A percentile compares a stretch with the other conserved stretches of the same genome.
These are phyloP conservation scores for Rheum nobile DNA, from an alignment of 148 eudicot species.

Conservation along the genomic window DNA sequence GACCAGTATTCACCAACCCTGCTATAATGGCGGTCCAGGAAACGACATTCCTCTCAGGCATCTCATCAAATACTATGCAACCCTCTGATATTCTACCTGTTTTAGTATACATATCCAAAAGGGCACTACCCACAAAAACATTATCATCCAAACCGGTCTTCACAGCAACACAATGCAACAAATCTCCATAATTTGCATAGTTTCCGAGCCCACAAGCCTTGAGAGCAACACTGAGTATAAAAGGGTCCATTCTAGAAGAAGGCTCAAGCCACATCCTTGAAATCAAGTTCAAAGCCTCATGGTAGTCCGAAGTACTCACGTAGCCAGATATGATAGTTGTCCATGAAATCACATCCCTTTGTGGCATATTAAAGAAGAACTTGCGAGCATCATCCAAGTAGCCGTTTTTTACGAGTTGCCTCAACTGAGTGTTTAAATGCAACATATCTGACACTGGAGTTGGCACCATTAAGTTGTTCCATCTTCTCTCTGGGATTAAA, in stretches of 20 bases:
- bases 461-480: neutral
- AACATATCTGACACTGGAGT: slow-evolving; percentile 21
- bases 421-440: slow-evolving; percentile 32
- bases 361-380: slow-evolving; percentile 57
- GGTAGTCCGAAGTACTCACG: slow-evolving; percentile 30
- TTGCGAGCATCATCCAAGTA: slow-evolving; percentile 46
- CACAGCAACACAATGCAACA: slow-evolving; percentile 45
- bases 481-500: slow-evolving; percentile 5
- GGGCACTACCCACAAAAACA: slow-evolving; percentile 79
- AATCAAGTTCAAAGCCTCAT: slow-evolving; percentile 56
- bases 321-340: slow-evolving; percentile 71
- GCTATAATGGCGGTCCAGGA: slow-evolving; percentile 87
- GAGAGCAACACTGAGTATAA: slow-evolving; percentile 54
- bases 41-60: slow-evolving; percentile 81
- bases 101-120: slow-evolving; percentile 81
- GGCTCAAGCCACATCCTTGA: slow-evolving; percentile 45
- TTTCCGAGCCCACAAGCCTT: slow-evolving; percentile 60
- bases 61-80: slow-evolving; percentile 61
- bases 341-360: slow-evolving; percentile 66
- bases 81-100: slow-evolving; percentile 41
- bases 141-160: slow-evolving; percentile 55
- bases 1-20: slow-evolving; percentile 68
- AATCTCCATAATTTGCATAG: slow-evolving; percentile 33
- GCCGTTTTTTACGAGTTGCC: slow-evolving; percentile 37
- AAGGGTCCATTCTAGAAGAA: slow-evolving; percentile 43